Evolutionary conservation across 176 grass and related monocot species (phyloP), one percentile per base, ranked within the genome.

Genomic region (Eremochloa ophiuroides): DNA sequence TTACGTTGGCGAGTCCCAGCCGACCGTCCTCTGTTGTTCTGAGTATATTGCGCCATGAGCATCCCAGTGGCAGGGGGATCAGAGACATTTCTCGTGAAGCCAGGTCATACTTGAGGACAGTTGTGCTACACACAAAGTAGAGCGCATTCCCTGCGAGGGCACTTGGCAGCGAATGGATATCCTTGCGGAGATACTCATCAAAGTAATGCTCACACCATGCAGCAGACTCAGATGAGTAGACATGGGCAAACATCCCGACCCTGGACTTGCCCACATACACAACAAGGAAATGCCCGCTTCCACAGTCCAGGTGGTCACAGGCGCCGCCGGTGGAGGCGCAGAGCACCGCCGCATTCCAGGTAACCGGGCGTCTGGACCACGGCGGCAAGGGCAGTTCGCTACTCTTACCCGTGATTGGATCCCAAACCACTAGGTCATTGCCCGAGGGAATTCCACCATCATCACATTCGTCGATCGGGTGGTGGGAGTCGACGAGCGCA

Each of bases 241-340:
- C 25, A 48, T 22, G n/a, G 27, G 47, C 25, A 27, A 15, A 55
- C 2, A 56, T 10, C 13, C 2, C 7, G 0, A 2, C 6, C 17
- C 7, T 0, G 15, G 50, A 43, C 0, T 33, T 55, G 30, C 31
- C 6, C 10, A 56, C 17, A 25, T 56, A n/a, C 7, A 51, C 46
- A 7, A 67, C 81, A 0, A 14, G 33, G 12, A 83, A 83, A 26
- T 44, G 71, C 1, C 81, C 71, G 0, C 17, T 6, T 7, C 1
- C 10, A 25, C 81, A 83, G 34, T 64, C 46, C 25, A 51, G 73
- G 62, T 84, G 72, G 26, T 68, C 25, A 7, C 73, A 84, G 26
- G 26, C 4, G 7, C 20, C 18, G 16, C 20, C 8, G 0, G 18
- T 4, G 8, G 34, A 29, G 3, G 25, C 62, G 20, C 82, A 84